Percentiles rank a stretch among this genome's conserved stretches.
phyloP scores from a whole-genome alignment of 2,329 filamentous ascomycete genomes.

The Phialocephala subalpina region DNA sequence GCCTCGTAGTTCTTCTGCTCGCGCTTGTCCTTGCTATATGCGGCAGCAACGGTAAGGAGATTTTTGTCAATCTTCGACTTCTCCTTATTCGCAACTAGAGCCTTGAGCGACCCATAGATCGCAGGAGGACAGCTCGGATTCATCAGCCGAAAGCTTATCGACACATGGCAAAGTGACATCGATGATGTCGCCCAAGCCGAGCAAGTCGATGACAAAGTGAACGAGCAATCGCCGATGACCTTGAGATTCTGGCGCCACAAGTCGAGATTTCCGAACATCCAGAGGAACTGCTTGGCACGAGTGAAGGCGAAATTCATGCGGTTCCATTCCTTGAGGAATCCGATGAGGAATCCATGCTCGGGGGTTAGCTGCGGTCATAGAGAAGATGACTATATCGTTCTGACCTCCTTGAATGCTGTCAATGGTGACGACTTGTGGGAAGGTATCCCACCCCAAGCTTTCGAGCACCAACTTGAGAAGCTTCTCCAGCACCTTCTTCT shows the following conservation, averaged over 20 bases:
- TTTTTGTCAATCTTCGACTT: no score
- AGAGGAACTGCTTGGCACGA: slow-evolving; percentile 19
- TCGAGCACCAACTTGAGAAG: no score
- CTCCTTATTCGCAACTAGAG: no score
- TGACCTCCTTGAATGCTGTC: slow-evolving; percentile 8
- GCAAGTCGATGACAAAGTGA: slow-evolving; percentile 13
- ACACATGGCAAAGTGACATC: no score
- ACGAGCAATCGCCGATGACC: slow-evolving; percentile 5
- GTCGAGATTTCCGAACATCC: slow-evolving; percentile 25
- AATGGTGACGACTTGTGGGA: slow-evolving; percentile 10
- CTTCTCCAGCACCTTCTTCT: no score
- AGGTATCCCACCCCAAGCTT: no score
- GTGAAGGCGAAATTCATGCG: slow-evolving; percentile 28
- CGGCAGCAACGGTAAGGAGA: no score
- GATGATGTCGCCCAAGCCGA: slow-evolving; percentile 22
- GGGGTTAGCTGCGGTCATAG: slow-evolving; percentile 21
- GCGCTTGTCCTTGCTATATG: no score
- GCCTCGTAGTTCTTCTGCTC: no score
- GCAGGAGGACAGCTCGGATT: no score
- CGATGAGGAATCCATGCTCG: slow-evolving; percentile 4
- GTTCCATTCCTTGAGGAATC: slow-evolving; percentile 25
- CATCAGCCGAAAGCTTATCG: no score
- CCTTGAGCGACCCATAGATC: no score
- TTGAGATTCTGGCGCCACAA: slow-evolving; percentile 16
- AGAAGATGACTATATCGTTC: slow-evolving; percentile 8